Evolutionary conservation across 83 land plant genomes (phyloP).

Genomic region (Thuja plicata): DNA sequence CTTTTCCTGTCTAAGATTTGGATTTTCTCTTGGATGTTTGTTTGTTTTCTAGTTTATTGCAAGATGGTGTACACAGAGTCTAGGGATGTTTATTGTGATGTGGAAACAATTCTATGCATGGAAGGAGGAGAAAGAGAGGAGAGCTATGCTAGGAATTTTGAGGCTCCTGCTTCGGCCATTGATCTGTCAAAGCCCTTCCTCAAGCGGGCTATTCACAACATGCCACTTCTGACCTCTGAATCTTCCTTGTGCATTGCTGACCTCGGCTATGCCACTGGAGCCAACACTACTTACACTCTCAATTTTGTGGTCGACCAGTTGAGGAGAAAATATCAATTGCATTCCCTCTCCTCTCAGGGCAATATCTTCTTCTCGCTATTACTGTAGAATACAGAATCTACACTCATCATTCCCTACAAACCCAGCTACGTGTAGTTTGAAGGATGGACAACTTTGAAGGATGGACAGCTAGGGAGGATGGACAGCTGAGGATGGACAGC

Average conservation of each 20-base stretch:
- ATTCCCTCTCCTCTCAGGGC: conserved; percentile 11
- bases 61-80: not conserved
- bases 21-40: no score
- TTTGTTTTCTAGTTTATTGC: no score
- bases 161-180: conserved; percentile 39
- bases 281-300: conserved; percentile 33
- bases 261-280: conserved; percentile 46
- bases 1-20: no score
- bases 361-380: no score
- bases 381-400: no score
- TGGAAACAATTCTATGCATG: conserved; percentile 33
- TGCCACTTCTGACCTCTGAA: conserved; percentile 20
- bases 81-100: not conserved
- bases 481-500: no score
- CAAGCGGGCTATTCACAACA: conserved; percentile 13
- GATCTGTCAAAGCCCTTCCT: conserved; percentile 31
- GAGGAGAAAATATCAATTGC: conserved; percentile 8
- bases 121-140: conserved; percentile 43
- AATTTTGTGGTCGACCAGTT: conserved; percentile 25
- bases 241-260: conserved; percentile 33
- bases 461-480: no score
- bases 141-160: conserved; percentile 44
- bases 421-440: no score
- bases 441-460: no score
- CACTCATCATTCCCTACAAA: no score